Base-by-base conservation (phyloP, 805 yeast genomes). In the Teunomyces tritomae region DNA sequence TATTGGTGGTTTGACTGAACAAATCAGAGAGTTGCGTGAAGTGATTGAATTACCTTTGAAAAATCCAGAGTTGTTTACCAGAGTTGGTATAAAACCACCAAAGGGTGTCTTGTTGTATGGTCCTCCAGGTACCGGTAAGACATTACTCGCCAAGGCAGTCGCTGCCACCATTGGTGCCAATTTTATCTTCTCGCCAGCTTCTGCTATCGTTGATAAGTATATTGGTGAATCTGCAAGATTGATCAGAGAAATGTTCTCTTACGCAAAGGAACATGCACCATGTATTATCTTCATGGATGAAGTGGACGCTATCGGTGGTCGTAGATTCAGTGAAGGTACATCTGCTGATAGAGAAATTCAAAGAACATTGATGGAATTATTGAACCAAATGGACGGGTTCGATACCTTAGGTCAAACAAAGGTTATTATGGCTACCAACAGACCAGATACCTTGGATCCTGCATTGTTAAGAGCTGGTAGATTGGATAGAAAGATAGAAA, bases 81-180 rank as follows among this genome's bases (percentile, higher is more conserved):
- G 99, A 66, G 97, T 94, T 29, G 99, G 99, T 43, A 94, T 94
- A 68, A 90, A 90, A 64, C 96, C 97, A n/a, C 99, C 99, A 49
- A 94, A 94, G 70, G 99, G 98, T 67, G 98, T 92, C 26, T 74
- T 94, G 52, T 77, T 94, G 45, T 94, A 94, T 64, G 99, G 99
- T 6, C 99, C 99, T 5, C 99, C 99, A 20, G 99, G 99, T 61
- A 94, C 99, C 0, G 98, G 99, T 63, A 92, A 92, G 67, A 92
- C 99, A 0, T 74, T 92, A 50, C 78, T 92, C 62, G 99, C 99
- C 13, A 91, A 94, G 63, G 98, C 98, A 0, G 97, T 91, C 39
- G 98, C 99, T 4, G 98, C 98, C 39, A 94, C 98, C 4, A 89
- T 94, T 61, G 98, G 98, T 47, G 97, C 97, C 32, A 92, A 92